Conservation (phyloP, 1,139 yeast genomes). For the Magnusiomyces paraingens region DNA sequence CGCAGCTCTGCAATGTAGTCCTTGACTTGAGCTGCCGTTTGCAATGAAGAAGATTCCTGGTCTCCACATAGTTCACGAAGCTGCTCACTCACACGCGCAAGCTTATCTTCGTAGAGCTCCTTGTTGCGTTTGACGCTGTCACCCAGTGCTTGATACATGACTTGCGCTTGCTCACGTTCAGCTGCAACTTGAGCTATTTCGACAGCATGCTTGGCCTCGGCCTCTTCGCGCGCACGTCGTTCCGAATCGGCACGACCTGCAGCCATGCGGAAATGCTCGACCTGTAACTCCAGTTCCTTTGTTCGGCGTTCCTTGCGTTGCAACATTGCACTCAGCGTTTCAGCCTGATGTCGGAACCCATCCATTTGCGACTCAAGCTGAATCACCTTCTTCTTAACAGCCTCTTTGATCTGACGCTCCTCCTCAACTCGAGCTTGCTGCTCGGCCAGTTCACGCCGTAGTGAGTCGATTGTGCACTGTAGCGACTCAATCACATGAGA, state of each 20-base stretch:
- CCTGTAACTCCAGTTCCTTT: slow-evolving; percentile 21
- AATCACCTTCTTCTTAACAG: slow-evolving; percentile 23
- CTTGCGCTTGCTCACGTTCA: slow-evolving; percentile 5
- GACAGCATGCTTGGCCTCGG: slow-evolving; percentile 4
- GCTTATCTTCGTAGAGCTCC: background rate
- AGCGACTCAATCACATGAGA: slow-evolving; percentile 26
- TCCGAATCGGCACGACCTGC: slow-evolving; percentile 21
- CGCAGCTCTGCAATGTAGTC: background rate
- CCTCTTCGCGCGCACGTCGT: slow-evolving; percentile 14
- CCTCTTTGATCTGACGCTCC: slow-evolving; percentile 22
- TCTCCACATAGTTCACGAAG: background rate
- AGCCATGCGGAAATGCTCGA: slow-evolving; percentile 19
- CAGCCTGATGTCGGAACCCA: slow-evolving; percentile 27
- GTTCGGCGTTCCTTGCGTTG: slow-evolving; percentile 27
- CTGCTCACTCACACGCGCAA: background rate
- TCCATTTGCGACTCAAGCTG: slow-evolving; percentile 24
- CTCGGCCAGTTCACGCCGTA: slow-evolving; percentile 24
- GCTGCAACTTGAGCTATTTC: slow-evolving; percentile 2
- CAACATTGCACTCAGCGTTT: slow-evolving; percentile 24
- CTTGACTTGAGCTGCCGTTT: background rate
- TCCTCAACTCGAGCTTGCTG: slow-evolving; percentile 24
- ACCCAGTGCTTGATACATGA: slow-evolving; percentile 1
- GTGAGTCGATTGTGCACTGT: slow-evolving; percentile 24
- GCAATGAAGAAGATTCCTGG: background rate
- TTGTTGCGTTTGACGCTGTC: slow-evolving; percentile 1